Percentiles rank a stretch among this genome's conserved stretches.
Conservation (phyloP, 768 basidiomycete species). For the Collybia nuda region DNA sequence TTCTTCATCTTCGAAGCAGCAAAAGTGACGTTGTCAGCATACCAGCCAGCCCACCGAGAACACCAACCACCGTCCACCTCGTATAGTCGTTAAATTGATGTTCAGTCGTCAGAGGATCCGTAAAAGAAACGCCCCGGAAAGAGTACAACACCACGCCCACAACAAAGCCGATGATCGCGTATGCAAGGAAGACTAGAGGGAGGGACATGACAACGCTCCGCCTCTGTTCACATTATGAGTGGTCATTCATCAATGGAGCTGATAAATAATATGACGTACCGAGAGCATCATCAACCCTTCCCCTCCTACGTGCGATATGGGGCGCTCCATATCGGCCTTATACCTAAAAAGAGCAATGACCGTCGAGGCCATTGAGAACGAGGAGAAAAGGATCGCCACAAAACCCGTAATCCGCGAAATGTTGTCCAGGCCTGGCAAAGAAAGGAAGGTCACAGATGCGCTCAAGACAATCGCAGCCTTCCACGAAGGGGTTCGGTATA, state of each 20-base stretch:
- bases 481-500: slow-evolving; percentile 6
- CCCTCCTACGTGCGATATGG: slow-evolving; percentile 48
- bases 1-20: slow-evolving; percentile 27
- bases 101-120: slow-evolving; percentile 31
- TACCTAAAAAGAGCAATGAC: slow-evolving; percentile 69
- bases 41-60: slow-evolving; percentile 62
- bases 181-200: slow-evolving; percentile 72
- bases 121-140: slow-evolving; percentile 48
- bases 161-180: slow-evolving; percentile 69
- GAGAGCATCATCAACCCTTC: slow-evolving; percentile 54
- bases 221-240: slow-evolving; percentile 33
- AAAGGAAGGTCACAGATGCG: slow-evolving; percentile 79
- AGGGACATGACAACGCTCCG: slow-evolving; percentile 68
- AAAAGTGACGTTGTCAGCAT: slow-evolving; percentile 55
- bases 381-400: slow-evolving; percentile 66
- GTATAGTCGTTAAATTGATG: slow-evolving; percentile 58
- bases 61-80: slow-evolving; percentile 62
- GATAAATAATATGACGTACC: slow-evolving; percentile 27
- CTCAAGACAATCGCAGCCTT: slow-evolving; percentile 82
- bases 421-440: slow-evolving; percentile 71
- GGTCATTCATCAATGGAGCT: not conserved
- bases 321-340: slow-evolving; percentile 63
- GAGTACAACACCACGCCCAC: slow-evolving; percentile 66
- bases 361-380: slow-evolving; percentile 67
- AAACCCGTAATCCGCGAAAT: slow-evolving; percentile 64